These are phyloP conservation scores for Tylopilus intermedius DNA, from an alignment of 768 basidiomycete genomes.

Conservation along the genomic window DNA sequence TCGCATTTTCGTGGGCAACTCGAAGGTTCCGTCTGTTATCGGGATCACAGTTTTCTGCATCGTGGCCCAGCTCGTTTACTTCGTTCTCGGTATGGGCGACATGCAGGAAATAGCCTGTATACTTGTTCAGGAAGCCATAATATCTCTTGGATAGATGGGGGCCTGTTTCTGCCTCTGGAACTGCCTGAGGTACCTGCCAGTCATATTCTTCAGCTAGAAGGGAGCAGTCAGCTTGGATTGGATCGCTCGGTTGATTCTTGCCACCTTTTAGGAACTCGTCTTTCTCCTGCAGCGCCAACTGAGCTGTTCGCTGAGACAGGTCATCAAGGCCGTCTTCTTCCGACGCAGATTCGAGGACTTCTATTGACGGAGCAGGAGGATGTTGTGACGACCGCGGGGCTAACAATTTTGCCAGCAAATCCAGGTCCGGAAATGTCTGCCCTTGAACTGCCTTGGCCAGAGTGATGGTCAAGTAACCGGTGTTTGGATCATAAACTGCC, in stretches of 20 bases:
- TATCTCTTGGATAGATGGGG: constrained; percentile 40
- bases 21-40: constrained; percentile 52
- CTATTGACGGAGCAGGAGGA: constrained; percentile 42
- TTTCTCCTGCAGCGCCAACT: constrained; percentile 45
- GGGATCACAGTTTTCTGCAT: constrained; percentile 53
- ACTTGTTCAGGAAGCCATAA: constrained; percentile 75
- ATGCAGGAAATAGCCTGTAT: constrained; percentile 73
- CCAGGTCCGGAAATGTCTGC: constrained; percentile 70
- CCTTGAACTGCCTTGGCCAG: constrained; percentile 65
- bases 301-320: constrained; percentile 39
- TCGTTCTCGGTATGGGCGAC: constrained; percentile 75
- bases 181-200: constrained; percentile 69
- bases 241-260: neutral
- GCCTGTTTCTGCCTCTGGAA: constrained; percentile 39
- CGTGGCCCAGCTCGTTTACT: constrained; percentile 68
- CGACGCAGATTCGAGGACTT: constrained; percentile 43
- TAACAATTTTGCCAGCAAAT: constrained; percentile 71
- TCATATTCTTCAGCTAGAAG: constrained; percentile 68
- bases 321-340: constrained; percentile 33
- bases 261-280: constrained; percentile 58
- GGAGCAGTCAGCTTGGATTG: constrained; percentile 4
- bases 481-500: constrained; percentile 69
- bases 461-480: constrained; percentile 73
- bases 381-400: constrained; percentile 52
- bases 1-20: constrained; percentile 60